Conservation (phyloP, 2,329 filamentous ascomycete genomes). For the Mollisiaceae sp. region DNA sequence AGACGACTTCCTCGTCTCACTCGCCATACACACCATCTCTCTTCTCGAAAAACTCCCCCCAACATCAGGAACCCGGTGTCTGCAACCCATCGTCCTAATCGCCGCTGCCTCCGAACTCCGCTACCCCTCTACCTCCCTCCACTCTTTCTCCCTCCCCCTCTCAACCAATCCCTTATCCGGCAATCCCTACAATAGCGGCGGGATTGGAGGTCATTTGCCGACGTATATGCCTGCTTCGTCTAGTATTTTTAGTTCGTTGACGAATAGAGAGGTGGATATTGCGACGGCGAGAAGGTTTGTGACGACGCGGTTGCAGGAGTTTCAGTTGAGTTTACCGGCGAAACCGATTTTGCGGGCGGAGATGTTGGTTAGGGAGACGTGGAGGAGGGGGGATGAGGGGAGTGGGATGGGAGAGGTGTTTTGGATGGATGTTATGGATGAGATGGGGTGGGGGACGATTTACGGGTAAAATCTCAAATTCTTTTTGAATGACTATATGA, state of each 20-base stretch:
- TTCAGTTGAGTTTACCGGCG: constrained; percentile 36
- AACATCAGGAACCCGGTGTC: constrained; percentile 37
- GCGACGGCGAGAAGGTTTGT: constrained; percentile 37
- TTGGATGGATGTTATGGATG: constrained; percentile 39
- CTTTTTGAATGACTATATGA: neutral
- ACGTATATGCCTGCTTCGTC: constrained; percentile 12
- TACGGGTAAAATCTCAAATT: constrained; percentile 27
- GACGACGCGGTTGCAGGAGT: constrained; percentile 36
- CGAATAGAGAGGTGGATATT: constrained; percentile 37
- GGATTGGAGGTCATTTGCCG: neutral
- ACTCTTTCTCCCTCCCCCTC: constrained; percentile 13
- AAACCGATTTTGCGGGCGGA: constrained; percentile 36
- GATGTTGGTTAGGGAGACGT: constrained; percentile 37
- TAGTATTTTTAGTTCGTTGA: constrained; percentile 33
- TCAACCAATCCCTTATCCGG: neutral
- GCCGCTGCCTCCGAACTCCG: constrained; percentile 35
- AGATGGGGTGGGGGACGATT: constrained; percentile 35
- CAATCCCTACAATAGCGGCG: neutral
- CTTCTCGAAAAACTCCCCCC: constrained; percentile 36
- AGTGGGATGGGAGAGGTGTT: constrained; percentile 34
- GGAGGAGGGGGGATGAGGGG: constrained; percentile 34
- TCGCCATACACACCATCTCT: constrained; percentile 37
- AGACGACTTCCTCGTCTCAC: constrained; percentile 37
- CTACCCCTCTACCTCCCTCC: constrained; percentile 27
- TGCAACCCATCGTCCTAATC: constrained; percentile 39